A percentile compares a stretch with the other conserved stretches of the same genome.
Evolutionary conservation across 495 filamentous ascomycete genomes (phyloP).

Genomic region (Hypoxylon lenormandii): DNA sequence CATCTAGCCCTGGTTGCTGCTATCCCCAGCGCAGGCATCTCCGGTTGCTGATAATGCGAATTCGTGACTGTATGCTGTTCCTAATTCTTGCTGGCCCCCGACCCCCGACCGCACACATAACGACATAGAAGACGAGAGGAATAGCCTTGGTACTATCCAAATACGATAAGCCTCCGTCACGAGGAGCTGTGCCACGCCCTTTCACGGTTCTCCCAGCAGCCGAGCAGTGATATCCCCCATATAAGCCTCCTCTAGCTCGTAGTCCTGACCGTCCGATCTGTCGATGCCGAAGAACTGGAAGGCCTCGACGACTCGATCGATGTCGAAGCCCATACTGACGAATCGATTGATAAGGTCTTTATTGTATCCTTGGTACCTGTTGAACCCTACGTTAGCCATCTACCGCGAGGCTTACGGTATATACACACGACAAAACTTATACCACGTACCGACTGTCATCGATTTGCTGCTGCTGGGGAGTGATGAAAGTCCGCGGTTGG

Average conservation of each 20-base stretch:
- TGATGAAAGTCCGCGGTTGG: constrained; percentile 26
- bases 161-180: too few relatives aligned
- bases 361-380: constrained; percentile 89
- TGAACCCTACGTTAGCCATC: constrained; percentile 7
- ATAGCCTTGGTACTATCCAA: too few relatives aligned
- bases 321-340: constrained; percentile 90
- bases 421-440: background rate
- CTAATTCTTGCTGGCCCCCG: background rate
- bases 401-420: background rate
- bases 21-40: background rate
- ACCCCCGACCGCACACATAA: too few relatives aligned
- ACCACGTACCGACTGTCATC: constrained; percentile 55
- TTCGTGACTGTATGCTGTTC: constrained; percentile 13
- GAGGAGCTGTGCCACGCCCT: background rate
- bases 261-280: constrained; percentile 78
- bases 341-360: constrained; percentile 89
- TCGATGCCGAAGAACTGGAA: constrained; percentile 87
- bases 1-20: constrained; percentile 12
- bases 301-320: constrained; percentile 85
- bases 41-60: constrained; percentile 3
- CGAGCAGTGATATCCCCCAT: constrained; percentile 90
- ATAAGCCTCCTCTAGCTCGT: constrained; percentile 84
- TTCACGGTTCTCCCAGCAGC: constrained; percentile 76
- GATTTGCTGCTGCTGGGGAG: constrained; percentile 47
- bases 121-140: too few relatives aligned